Base-by-base conservation (phyloP, 208 protist species). In the Wallacemonas collosoma region DNA sequence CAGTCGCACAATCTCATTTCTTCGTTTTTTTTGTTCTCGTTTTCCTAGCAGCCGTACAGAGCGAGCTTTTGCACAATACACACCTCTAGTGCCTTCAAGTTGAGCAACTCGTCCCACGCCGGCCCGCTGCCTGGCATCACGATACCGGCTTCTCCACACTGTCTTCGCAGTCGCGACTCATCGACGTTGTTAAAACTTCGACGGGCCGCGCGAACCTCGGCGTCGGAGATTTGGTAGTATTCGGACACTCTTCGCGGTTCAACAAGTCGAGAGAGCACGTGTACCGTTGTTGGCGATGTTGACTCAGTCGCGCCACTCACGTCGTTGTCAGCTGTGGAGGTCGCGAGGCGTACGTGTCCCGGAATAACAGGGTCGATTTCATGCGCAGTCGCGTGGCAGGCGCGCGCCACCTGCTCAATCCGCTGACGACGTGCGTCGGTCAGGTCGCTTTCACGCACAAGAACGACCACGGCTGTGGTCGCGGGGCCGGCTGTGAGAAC, bases 51-150 rank as follows among this genome's bases (percentile, higher is more conserved):
- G 26, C 82, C 83, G 51, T 73, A 79, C 15, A 77, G 76, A 8
- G 86, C 72, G 1, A 95, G 71, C 5, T 80, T 74, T 14, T 85
- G 89, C 44, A 88, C 80, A 2, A 95, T 79, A 41, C 85, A 83
- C 44, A 78, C 48, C 58, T 95, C 85, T 54, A 95, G 58, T 44
- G 79, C 58, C 14, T 72, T 56, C 67, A 79, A 36, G 11, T 71
- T 26, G 7, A 63, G 44, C 39, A 72, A 5, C 9, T 55, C 64
- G 54, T 55, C 64, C 64, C 60, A 65, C 41, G 43, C 50, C 8
- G 45, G 26, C 3, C 50, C 64, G 36, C 36, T 54, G 6, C 3
- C 6, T 3, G 50, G 48, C 4, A 72, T 35, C 47, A n/a, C 75
- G 64, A 44, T n/a, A 44, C 17, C 53, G 12, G 14, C 6, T 54